These are phyloP conservation scores for Pseudogymnoascus sp. DNA, from an alignment of 2,329 filamentous ascomycete genomes.

Conservation along the genomic window DNA sequence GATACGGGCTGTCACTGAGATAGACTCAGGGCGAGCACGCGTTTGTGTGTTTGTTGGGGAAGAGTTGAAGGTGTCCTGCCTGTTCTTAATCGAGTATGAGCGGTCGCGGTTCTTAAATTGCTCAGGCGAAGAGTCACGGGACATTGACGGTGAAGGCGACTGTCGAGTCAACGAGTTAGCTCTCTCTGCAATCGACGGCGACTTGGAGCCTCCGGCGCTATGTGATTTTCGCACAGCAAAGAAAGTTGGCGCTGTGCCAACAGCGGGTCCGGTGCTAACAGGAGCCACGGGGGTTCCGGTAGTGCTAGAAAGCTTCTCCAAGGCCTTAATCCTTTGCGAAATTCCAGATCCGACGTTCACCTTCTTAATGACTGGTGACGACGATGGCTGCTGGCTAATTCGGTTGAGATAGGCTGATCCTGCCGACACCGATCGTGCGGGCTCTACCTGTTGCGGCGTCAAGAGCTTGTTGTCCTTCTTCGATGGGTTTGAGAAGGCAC, in stretches of 20 bases:
- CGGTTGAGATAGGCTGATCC: conserved; percentile 46
- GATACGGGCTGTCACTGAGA: conserved; percentile 84
- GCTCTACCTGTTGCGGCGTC: conserved; percentile 18
- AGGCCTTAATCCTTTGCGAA: conserved; percentile 85
- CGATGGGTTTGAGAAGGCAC: conserved; percentile 30
- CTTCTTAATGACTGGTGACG: conserved; percentile 57
- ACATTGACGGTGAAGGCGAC: conserved; percentile 30
- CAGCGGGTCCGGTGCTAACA: conserved; percentile 22
- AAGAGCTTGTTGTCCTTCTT: conserved; percentile 26
- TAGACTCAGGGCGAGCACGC: conserved; percentile 57
- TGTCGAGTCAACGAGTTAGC: conserved; percentile 28
- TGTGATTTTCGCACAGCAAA: conserved; percentile 47
- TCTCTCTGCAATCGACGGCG: conserved; percentile 30
- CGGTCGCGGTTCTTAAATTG: conserved; percentile 23
- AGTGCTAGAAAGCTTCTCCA: conserved; percentile 64
- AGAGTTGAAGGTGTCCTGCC: conserved; percentile 20
- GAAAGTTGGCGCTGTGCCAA: conserved; percentile 38
- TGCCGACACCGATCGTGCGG: conserved; percentile 36
- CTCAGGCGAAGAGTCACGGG: conserved; percentile 41
- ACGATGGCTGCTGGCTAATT: conserved; percentile 41
- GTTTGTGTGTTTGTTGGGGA: conserved; percentile 22
- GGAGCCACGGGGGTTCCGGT: conserved; percentile 29
- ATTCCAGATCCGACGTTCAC: conserved; percentile 83
- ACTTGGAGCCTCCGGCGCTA: conserved; percentile 25
- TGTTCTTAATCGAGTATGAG: conserved; percentile 20